phyloP scores from a whole-genome alignment of 1,284 basidiomycete species.

The Cutaneotrichosporon sp. region DNA sequence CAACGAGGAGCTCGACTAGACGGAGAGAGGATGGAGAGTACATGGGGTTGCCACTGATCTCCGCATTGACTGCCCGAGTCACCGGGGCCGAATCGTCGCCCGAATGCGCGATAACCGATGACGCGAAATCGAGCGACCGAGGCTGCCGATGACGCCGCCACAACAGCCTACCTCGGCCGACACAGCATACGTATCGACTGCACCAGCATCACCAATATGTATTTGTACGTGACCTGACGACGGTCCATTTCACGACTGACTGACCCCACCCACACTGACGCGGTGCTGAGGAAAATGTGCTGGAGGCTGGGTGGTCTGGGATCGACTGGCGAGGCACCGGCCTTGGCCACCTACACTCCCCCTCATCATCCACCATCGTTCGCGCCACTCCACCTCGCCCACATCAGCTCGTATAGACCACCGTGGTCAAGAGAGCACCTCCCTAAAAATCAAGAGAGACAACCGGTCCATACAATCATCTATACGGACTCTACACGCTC shows the following conservation, averaged over 20 bases:
- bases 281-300: too few species aligned
- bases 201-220: neutral
- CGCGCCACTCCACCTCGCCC: too few species aligned
- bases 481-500: conserved; percentile 4
- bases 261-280: too few species aligned
- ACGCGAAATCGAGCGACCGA: neutral
- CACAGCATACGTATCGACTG: conserved; percentile 3
- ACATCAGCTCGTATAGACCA: too few species aligned
- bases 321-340: too few species aligned
- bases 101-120: neutral
- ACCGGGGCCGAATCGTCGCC: neutral
- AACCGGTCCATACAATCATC: conserved; percentile 4
- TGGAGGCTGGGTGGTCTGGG: too few species aligned
- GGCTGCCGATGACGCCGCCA: neutral
- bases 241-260: neutral
- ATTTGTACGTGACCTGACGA: neutral
- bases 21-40: conserved; percentile 1
- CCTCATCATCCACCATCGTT: too few species aligned
- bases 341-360: too few species aligned
- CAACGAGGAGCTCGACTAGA: conserved; percentile 40
- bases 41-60: neutral
- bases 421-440: neutral
- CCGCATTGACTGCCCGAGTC: neutral
- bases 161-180: neutral
- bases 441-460: too few species aligned